Base-by-base conservation (phyloP, 345 rosid species). In the Punica granatum region DNA sequence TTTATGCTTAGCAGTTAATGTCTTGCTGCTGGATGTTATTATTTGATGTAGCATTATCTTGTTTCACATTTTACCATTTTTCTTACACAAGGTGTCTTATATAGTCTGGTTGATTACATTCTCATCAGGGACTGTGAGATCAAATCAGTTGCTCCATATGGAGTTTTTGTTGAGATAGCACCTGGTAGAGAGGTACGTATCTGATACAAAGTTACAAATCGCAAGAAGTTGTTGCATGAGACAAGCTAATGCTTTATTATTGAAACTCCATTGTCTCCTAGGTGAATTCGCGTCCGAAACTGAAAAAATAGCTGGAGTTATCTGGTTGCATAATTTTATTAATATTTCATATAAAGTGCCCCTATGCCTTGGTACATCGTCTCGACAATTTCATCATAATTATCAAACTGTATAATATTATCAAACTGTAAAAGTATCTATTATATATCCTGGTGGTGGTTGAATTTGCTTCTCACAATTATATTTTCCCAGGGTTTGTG, bases 101-200 rank as follows among this genome's bases (percentile, higher is more conserved):
- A n/a, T 48, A 69, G 63, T 71, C 64, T 76, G 60, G 37, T 65
- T 31, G 51, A 41, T 65, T 31, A 60, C 34, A 67, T 68, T 54
- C 42, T 65, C 33, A 56, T 72, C 83, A 94, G 99, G 92, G 77
- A 89, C 72, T 89, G 97, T 74, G 89, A 85, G 78, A 94, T 94
- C 79, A 94, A 94, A 80, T 76, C 97, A 49, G 75, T 91, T 72
- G 92, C 90, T 72, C 90, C 96, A 35, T 94, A 85, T 46, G 99
- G 99, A 70, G 93, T 78, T 77, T 94, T 94, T 74, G 93, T 94
- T 37, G 99, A 94, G 95, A 91, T 94, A 75, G 88, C 95, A 1
- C 96, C 97, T 1, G 97, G 99, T 31, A 90, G 93, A 26, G 98
- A 94, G 96, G 96, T 89, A 87, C 36, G 30, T 74, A 36, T 39